phyloP scores from a whole-genome alignment of 2,329 filamentous ascomycete genomes.

The Sporothrix schenckii region DNA sequence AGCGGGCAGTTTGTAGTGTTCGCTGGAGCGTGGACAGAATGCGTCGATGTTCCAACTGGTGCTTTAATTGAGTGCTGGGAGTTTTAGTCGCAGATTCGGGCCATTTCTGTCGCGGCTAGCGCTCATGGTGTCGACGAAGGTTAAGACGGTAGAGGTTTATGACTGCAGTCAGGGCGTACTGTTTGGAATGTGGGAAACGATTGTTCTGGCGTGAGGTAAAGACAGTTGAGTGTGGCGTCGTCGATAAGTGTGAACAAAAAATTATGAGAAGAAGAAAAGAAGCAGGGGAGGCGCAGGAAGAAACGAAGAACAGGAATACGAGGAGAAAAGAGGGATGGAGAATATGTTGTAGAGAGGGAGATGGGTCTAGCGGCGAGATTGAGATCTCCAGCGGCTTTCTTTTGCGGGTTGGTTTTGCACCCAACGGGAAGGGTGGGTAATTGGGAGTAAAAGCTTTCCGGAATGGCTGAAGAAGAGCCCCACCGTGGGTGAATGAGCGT shows the following conservation, averaged over 20 bases:
- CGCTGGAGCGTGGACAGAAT: not conserved
- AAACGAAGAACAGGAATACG: constrained; percentile 15
- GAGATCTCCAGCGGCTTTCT: constrained; percentile 19
- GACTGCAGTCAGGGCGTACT: not conserved
- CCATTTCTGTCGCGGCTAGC: constrained; percentile 18
- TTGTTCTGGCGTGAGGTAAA: not conserved
- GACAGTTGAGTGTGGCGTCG: not conserved
- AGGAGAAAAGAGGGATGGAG: constrained; percentile 17
- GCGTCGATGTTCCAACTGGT: not conserved
- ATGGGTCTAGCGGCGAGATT: constrained; percentile 18
- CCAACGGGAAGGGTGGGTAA: constrained; percentile 23
- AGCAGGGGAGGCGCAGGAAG: constrained; percentile 7
- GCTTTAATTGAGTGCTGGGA: not conserved
- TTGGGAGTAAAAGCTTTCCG: constrained; percentile 17
- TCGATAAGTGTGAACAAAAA: not conserved
- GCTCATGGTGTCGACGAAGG: constrained; percentile 27
- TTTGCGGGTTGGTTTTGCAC: constrained; percentile 4
- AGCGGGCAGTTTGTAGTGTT: not conserved
- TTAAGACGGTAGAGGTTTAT: not conserved
- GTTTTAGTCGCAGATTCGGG: constrained; percentile 10
- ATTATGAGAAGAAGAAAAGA: not conserved
- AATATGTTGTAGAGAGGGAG: constrained; percentile 2
- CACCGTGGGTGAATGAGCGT: constrained; percentile 26
- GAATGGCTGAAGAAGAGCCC: constrained; percentile 3
- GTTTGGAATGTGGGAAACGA: not conserved